phyloP scores from a whole-genome alignment of 192 early-diverging fungal species.

The Mortierella claussenii region DNA sequence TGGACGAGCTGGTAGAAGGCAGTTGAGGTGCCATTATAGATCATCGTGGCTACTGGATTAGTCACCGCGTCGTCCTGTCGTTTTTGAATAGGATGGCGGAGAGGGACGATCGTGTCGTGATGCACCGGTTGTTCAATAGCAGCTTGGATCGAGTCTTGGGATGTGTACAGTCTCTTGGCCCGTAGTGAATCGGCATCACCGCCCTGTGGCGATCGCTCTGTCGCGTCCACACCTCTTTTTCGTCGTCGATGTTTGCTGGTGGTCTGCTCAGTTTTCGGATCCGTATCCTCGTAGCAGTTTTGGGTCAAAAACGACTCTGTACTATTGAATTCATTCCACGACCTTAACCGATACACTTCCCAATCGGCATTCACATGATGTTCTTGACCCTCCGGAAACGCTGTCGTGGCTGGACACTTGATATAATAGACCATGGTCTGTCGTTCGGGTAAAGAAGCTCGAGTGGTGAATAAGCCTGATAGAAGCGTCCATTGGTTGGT shows the following conservation, averaged over 20 bases:
- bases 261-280: neutral
- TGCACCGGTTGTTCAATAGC: constrained; percentile 3
- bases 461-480: constrained; percentile 9
- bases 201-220: neutral
- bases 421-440: constrained; percentile 17
- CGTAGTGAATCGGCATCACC: neutral
- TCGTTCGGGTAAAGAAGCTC: constrained; percentile 23
- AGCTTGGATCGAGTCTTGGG: neutral
- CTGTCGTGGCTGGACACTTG: constrained; percentile 6
- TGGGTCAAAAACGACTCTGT: constrained; percentile 16
- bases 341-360: constrained; percentile 15
- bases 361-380: constrained; percentile 7
- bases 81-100: neutral
- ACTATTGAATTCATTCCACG: constrained; percentile 27
- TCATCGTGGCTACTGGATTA: neutral
- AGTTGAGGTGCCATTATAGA: constrained; percentile 32
- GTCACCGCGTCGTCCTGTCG: constrained; percentile 1
- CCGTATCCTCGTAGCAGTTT: constrained; percentile 25
- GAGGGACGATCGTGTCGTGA: constrained; percentile 7
- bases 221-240: neutral
- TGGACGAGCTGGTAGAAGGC: constrained; percentile 38
- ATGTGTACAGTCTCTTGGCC: neutral
- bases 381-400: constrained; percentile 6
- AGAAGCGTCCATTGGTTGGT: neutral
- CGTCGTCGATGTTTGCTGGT: neutral